A percentile compares a stretch with the other conserved stretches of the same genome.
phyloP scores from a whole-genome alignment of 1,284 basidiomycete species.

The Ceratorhiza oryzae-sativae region DNA sequence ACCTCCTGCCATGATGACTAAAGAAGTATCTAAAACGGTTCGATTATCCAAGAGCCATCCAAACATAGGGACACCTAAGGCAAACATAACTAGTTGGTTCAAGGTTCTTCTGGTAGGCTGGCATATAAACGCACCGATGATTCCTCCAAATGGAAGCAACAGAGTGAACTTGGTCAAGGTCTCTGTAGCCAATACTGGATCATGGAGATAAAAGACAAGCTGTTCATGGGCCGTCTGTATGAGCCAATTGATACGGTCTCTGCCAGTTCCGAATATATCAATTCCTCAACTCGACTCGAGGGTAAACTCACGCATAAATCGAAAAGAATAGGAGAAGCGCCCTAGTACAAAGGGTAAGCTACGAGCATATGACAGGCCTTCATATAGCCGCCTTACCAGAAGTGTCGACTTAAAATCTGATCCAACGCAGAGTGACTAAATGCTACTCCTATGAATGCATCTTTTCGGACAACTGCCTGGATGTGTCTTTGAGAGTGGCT shows the following conservation, averaged over 20 bases:
- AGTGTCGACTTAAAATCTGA: constrained; percentile 52
- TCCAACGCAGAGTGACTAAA: constrained; percentile 47
- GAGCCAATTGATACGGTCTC: constrained; percentile 54
- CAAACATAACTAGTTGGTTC: background rate
- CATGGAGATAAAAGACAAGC: constrained; percentile 49
- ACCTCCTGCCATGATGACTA: constrained; percentile 49
- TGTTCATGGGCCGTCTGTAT: constrained; percentile 51
- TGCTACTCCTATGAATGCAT: constrained; percentile 50
- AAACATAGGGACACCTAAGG: constrained; percentile 49
- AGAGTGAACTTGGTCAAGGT: constrained; percentile 51
- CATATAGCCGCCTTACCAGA: constrained; percentile 45
- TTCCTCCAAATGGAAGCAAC: constrained; percentile 52
- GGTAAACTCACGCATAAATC: constrained; percentile 45
- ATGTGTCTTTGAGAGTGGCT: background rate
- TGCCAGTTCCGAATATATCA: constrained; percentile 36
- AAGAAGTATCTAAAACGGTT: constrained; percentile 47
- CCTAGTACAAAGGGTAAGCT: constrained; percentile 24
- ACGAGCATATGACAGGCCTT: background rate
- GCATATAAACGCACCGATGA: constrained; percentile 46
- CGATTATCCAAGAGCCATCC: constrained; percentile 50
- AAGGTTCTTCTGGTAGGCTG: background rate
- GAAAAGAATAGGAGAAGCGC: constrained; percentile 48
- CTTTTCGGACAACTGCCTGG: constrained; percentile 44
- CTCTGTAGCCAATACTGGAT: constrained; percentile 46
- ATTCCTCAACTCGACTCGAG: background rate